These are phyloP conservation scores for Leccinum obscurum DNA, from an alignment of 768 basidiomycete species.

Conservation along the genomic window DNA sequence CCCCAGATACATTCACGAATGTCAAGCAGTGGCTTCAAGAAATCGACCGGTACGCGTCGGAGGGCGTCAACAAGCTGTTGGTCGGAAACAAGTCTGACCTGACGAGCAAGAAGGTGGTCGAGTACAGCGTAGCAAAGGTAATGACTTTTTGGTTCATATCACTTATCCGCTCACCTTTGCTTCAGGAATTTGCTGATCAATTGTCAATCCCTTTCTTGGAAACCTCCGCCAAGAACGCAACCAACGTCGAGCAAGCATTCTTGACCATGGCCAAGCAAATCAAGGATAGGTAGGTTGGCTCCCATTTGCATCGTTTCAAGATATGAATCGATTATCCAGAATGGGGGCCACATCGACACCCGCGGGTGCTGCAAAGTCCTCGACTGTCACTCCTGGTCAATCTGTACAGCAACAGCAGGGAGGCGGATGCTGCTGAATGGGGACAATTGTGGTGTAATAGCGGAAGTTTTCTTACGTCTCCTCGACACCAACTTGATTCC, in stretches of 20 bases:
- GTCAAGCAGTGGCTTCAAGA: slow-evolving; percentile 96
- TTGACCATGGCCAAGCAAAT: slow-evolving; percentile 98
- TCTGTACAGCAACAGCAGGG: slow-evolving; percentile 74
- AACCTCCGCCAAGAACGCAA: slow-evolving; percentile 98
- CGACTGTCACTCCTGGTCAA: slow-evolving; percentile 83
- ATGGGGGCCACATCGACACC: slow-evolving; percentile 84
- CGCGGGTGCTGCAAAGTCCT: slow-evolving; percentile 74
- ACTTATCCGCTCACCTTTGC: slow-evolving; percentile 8
- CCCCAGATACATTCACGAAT: slow-evolving; percentile 85
- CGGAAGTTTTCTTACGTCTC: slow-evolving; percentile 16
- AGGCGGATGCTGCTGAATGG: slow-evolving; percentile 75
- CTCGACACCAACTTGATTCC: slow-evolving; percentile 17
- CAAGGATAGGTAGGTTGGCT: slow-evolving; percentile 70
- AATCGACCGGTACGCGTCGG: slow-evolving; percentile 94
- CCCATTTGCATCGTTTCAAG: neutral
- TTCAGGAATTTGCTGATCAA: slow-evolving; percentile 92
- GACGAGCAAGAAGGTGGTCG: slow-evolving; percentile 94
- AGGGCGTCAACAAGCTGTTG: slow-evolving; percentile 97
- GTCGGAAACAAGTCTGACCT: slow-evolving; percentile 99
- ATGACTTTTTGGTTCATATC: slow-evolving; percentile 6
- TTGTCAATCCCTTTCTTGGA: slow-evolving; percentile 93
- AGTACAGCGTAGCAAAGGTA: slow-evolving; percentile 86
- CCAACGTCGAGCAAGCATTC: slow-evolving; percentile 99
- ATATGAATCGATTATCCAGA: slow-evolving; percentile 37
- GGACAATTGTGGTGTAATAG: slow-evolving; percentile 19